Percentiles rank a stretch among this genome's conserved stretches.
phyloP scores from a whole-genome alignment of 345 rosid species.

The Salix viminalis region DNA sequence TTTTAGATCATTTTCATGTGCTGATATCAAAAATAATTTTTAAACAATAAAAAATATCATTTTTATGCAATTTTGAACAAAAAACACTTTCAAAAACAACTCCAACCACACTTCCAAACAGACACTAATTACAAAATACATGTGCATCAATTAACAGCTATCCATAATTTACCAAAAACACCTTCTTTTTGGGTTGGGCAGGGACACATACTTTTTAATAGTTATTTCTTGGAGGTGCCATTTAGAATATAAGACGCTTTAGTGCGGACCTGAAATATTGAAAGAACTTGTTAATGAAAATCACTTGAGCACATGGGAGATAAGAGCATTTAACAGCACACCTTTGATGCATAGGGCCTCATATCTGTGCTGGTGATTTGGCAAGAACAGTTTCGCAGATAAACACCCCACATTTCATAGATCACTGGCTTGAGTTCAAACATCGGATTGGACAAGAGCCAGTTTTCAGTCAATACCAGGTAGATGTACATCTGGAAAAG shows the following conservation, averaged over 20 bases:
- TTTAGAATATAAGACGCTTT: slow-evolving; percentile 64
- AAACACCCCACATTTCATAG: slow-evolving; percentile 64
- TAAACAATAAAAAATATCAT: too few species aligned
- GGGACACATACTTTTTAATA: background rate
- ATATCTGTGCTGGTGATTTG: slow-evolving; percentile 71
- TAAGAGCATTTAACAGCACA: slow-evolving; percentile 18
- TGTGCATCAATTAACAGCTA: background rate
- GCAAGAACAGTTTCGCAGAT: slow-evolving; percentile 67
- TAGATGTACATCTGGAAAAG: slow-evolving; percentile 60
- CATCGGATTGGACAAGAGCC: slow-evolving; percentile 52
- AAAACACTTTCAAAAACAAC: too few species aligned
- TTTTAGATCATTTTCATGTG: too few species aligned
- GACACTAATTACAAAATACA: background rate
- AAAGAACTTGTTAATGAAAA: slow-evolving; percentile 6
- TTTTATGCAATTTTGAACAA: too few species aligned
- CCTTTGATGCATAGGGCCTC: slow-evolving; percentile 73
- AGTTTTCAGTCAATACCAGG: slow-evolving; percentile 60
- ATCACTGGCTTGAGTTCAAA: slow-evolving; percentile 49
- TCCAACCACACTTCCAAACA: too few species aligned
- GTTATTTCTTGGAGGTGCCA: slow-evolving; percentile 27
- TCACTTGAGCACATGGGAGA: background rate
- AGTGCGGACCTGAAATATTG: slow-evolving; percentile 52
- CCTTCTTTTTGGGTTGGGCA: background rate
- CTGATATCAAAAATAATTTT: too few species aligned
- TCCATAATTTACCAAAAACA: background rate